Evolutionary conservation across 371 early-diverging fungal species (phyloP).

Genomic region (Circinella umbellata): DNA sequence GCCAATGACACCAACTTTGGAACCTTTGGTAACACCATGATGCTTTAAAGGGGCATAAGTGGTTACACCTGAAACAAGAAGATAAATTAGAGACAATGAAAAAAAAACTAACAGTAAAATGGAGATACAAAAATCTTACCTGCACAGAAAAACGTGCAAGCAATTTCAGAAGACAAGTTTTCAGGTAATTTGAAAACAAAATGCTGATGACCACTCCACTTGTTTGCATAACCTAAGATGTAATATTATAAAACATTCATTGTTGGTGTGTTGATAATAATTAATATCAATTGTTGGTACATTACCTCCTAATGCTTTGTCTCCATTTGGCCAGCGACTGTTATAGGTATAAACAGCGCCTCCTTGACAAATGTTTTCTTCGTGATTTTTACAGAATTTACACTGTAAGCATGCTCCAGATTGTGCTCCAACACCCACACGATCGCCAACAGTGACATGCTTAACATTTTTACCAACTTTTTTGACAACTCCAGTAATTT

Average conservation of each 20-base stretch:
- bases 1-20: constrained; percentile 70
- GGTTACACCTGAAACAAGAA: constrained; percentile 36
- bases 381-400: constrained; percentile 27
- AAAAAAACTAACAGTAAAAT: too few species aligned
- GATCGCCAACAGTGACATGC: constrained; percentile 65
- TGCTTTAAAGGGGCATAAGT: constrained; percentile 64
- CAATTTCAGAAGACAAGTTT: constrained; percentile 51
- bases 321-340: constrained; percentile 55
- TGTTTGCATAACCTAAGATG: constrained; percentile 58
- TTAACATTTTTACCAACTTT: constrained; percentile 55
- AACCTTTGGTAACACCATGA: constrained; percentile 47
- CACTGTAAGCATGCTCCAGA: constrained; percentile 48
- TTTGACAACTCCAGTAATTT: constrained; percentile 18
- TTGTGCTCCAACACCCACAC: constrained; percentile 77
- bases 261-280: too few species aligned
- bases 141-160: constrained; percentile 57
- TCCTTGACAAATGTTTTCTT: constrained; percentile 29
- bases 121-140: constrained; percentile 24
- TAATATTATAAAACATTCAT: too few species aligned
- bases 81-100: too few species aligned
- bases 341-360: constrained; percentile 30
- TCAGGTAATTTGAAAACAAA: constrained; percentile 70
- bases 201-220: constrained; percentile 59
- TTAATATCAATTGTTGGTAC: not conserved
- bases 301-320: constrained; percentile 60